These are phyloP conservation scores for Graphiopsis chlorocephala DNA, from an alignment of 2,329 filamentous ascomycete species.

Conservation along the genomic window DNA sequence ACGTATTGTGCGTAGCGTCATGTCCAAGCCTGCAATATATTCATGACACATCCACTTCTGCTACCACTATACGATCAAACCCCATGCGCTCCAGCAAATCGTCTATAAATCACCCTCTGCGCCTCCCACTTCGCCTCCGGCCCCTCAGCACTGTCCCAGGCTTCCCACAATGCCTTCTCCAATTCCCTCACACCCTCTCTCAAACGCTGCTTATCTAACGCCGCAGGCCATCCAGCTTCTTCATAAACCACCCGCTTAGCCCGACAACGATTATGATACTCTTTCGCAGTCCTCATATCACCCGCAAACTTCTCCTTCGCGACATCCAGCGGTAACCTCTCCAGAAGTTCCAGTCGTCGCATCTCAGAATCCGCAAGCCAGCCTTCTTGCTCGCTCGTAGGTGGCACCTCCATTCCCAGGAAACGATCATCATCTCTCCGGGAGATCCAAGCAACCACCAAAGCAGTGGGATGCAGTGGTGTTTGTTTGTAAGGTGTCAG, in stretches of 20 bases:
- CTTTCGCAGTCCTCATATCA: background rate
- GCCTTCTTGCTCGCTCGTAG: background rate
- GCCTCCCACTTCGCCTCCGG: background rate
- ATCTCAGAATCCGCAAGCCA: background rate
- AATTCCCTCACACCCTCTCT: background rate
- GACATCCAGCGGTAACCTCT: background rate
- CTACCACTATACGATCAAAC: background rate
- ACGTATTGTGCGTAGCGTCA: too few species aligned
- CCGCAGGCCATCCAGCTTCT: background rate
- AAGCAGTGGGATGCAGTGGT: too few species aligned
- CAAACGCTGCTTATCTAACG: background rate
- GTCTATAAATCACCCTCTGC: background rate
- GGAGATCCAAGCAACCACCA: background rate
- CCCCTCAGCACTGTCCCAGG: background rate
- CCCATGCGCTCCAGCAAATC: background rate
- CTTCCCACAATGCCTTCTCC: background rate
- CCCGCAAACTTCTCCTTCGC: background rate
- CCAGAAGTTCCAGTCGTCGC: background rate
- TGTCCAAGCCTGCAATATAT: too few species aligned
- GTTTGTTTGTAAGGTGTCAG: too few species aligned
- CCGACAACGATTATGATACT: background rate
- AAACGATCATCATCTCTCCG: background rate
- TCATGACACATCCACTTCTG: too few species aligned
- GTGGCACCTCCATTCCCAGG: background rate
- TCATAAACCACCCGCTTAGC: background rate